Percentiles rank a stretch among this genome's conserved stretches.
Conservation (phyloP, 2,329 filamentous ascomycete genomes). For the Aspergillus tubingensis region DNA sequence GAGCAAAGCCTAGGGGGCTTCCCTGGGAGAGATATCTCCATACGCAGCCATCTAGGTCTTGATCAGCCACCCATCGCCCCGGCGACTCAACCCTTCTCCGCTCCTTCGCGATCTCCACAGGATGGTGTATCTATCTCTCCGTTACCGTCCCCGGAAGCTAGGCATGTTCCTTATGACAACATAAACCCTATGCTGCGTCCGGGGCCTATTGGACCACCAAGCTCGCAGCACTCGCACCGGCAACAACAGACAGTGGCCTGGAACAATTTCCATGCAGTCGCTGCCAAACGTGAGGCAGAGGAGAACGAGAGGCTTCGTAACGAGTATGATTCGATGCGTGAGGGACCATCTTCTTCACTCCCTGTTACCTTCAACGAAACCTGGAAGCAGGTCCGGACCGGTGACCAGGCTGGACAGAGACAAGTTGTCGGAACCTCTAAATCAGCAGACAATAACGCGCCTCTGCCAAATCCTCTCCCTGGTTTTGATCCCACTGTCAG, state of each 20-base stretch:
- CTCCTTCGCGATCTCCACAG: conserved; percentile 32
- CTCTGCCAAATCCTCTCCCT: conserved; percentile 36
- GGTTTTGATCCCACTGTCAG: conserved; percentile 41
- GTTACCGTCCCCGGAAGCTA: conserved; percentile 43
- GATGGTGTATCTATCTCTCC: conserved; percentile 39
- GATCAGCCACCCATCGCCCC: conserved; percentile 42
- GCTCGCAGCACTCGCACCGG: conserved; percentile 36
- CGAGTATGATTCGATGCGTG: conserved; percentile 42
- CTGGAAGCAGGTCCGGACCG: conserved; percentile 48
- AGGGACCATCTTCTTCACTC: conserved; percentile 34
- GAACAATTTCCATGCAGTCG: conserved; percentile 47
- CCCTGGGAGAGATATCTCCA: conserved; percentile 45
- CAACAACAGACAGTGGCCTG: conserved; percentile 42
- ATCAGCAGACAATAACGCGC: conserved; percentile 27
- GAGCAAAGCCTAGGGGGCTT: conserved; percentile 55
- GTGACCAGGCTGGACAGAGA: conserved; percentile 44
- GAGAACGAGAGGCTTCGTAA: conserved; percentile 43
- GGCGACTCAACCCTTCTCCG: conserved; percentile 33
- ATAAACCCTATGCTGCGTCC: conserved; percentile 46
- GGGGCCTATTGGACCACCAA: conserved; percentile 50
- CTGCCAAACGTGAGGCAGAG: conserved; percentile 43
- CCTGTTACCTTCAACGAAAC: conserved; percentile 47
- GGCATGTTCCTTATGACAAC: conserved; percentile 40
- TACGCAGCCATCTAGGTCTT: conserved; percentile 44
- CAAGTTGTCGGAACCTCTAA: conserved; percentile 42